Evolutionary conservation across 129 eudicot genomes (phyloP), one percentile per base, ranked within the genome.

Genomic region (Silybum marianum): DNA sequence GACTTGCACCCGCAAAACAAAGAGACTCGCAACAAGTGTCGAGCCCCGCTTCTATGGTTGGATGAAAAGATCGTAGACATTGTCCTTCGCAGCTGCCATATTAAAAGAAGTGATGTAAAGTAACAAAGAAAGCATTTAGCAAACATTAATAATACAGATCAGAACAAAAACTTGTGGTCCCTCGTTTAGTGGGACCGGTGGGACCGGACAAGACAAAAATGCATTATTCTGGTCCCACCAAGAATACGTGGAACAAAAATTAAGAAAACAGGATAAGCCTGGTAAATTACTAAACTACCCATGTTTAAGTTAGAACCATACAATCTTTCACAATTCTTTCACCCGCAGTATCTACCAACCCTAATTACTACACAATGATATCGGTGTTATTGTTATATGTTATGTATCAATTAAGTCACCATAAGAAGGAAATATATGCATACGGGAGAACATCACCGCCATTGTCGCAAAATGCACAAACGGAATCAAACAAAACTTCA

Each of bases 31-130:
- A 94, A 13, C 0, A 46, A 7, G 92, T 78, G 6, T 87, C 92
- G 72, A 78, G 70, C 63, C 93, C 98, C 18, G 93, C 79, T 39
- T 85, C 88, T 77, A 78, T 21, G 18, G 97, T 94, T 77, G 95
- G 88, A 87, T 94, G 98, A 75, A 94, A 94, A 71, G 98, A 94
- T 83, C 97, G 87, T 81, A 91, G 79, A 80, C 98, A 94, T 84
- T 85, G 84, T 30, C 91, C 97, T 90, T 91, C 97, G 85, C 98
- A 94, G 39, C 98, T 94, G 90, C 83, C 79, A 73, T 78, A 42
- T 8, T 65, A 18, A 73, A 39, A 84, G 38, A 83, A 80, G 9
- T 62, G 30, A 28, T 18, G 44, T 40, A 58, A 76, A 14, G 70
- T 74, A 60, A 62, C 66, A 58, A 58, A 58, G 10, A 58, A 58